Evolutionary conservation across 257 asterid species (phyloP).

Genomic region (Solanum corneliomulleri): DNA sequence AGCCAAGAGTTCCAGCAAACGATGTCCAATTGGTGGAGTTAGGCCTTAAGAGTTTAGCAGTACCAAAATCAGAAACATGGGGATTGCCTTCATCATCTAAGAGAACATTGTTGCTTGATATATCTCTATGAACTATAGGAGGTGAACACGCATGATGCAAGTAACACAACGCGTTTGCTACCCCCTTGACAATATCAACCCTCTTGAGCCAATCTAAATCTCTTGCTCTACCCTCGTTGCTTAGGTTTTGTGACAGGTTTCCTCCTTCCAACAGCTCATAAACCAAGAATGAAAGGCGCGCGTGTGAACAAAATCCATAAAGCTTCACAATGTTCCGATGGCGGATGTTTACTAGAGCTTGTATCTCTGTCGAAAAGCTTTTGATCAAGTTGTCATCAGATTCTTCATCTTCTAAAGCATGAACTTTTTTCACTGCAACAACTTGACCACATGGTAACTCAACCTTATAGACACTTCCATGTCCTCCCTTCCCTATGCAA

Average conservation of each 20-base stretch:
- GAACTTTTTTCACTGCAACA: slow-evolving; percentile 23
- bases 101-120: slow-evolving; percentile 25
- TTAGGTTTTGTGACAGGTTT: slow-evolving; percentile 2
- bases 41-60: slow-evolving; percentile 13
- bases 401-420: neutral
- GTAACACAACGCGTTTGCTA: slow-evolving; percentile 20
- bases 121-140: slow-evolving; percentile 32
- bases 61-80: slow-evolving; percentile 32
- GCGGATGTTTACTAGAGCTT: slow-evolving; percentile 11
- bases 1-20: slow-evolving; percentile 29
- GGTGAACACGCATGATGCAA: slow-evolving; percentile 31
- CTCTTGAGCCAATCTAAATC: slow-evolving; percentile 16
- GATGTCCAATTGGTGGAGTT: slow-evolving; percentile 22
- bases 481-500: slow-evolving; percentile 26
- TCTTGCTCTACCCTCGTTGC: slow-evolving; percentile 5
- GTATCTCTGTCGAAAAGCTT: slow-evolving; percentile 15
- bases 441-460: slow-evolving; percentile 11
- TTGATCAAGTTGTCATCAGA: neutral
- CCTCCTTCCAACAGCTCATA: slow-evolving; percentile 27
- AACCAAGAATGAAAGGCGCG: slow-evolving; percentile 12
- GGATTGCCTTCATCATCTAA: slow-evolving; percentile 20
- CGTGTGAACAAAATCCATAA: slow-evolving; percentile 21
- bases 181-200: slow-evolving; percentile 18
- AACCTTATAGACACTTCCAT: slow-evolving; percentile 22
- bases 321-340: slow-evolving; percentile 29